Base-by-base conservation (phyloP, 2,329 filamentous ascomycete species). In the Albophoma yamanashiensis region DNA sequence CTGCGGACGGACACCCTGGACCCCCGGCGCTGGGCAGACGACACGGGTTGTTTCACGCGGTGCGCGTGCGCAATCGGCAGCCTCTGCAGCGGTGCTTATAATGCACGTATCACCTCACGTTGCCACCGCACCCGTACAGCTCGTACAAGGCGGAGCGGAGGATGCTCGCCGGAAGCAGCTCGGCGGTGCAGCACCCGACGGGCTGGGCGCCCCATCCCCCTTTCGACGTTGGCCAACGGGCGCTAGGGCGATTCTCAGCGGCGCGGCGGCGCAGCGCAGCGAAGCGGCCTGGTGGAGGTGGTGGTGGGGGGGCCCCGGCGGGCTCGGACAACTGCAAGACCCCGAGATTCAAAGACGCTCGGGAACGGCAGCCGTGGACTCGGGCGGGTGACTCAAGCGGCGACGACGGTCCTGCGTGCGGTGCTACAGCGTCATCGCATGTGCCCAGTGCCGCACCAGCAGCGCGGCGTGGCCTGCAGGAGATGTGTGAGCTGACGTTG, bases 291-390 rank as follows among this genome's bases (percentile, higher is more conserved):
- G 27, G 47, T 47, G 47, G 27, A 31, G 47, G 15, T 22, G 22
- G 43, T 43, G 20, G 15, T 22, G 22, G 43, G 38, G 20, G 52
- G 25, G 39, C 11, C 17, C 17, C 3, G 36, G 25, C 60, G 60
- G 63, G 27, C 55, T 64, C 63, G 61, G 63, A 58, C 55, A 55
- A 60, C 56, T 63, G 25, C 60, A 62, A 59, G 60, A 63, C 45
- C 59, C 63, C 63, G 58, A 59, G 50, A 12, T 53, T 53, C 31
- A 20, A 34, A 31, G 50, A 53, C 34, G 4, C 14, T 52, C 57
- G 57, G 50, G 45, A 55, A 58, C 57, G 38, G 36, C 22, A 12
- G 36, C 50, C 34, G 25, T 14, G 31, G n/a, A 6, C 47, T 52
- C 17, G 14, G 0, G 43, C 3, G 4, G 14, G 50, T 59, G 57